phyloP scores from a whole-genome alignment of 805 yeast genomes.

The Kazachstania martiniae region DNA sequence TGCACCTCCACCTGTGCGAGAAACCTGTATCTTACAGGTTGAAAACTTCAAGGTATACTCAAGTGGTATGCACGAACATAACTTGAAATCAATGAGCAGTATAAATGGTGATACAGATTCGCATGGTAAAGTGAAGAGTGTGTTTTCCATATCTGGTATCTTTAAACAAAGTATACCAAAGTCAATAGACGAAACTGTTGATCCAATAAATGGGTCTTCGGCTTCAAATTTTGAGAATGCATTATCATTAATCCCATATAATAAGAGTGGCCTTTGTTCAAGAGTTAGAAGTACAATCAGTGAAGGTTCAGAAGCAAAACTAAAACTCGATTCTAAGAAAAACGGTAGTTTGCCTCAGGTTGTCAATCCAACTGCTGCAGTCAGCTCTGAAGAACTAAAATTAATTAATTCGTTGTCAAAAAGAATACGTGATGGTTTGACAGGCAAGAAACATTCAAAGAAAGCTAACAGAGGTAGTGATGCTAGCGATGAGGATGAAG shows the following conservation, averaged over 20 bases:
- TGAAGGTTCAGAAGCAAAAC: not conserved
- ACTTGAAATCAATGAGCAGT: conserved; percentile 16
- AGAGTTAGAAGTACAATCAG: too few relatives aligned
- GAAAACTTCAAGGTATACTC: conserved; percentile 21
- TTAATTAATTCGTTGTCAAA: conserved; percentile 40
- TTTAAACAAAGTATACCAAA: conserved; percentile 15
- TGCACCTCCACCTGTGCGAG: conserved; percentile 1
- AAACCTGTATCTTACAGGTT: conserved; percentile 10
- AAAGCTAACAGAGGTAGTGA: not conserved
- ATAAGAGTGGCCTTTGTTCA: conserved; percentile 1
- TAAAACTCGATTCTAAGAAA: conserved; percentile 1
- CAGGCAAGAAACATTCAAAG: conserved; percentile 4
- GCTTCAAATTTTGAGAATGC: conserved; percentile 8
- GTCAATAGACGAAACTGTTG: conserved; percentile 5
- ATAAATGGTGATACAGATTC: conserved; percentile 1
- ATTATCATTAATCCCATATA: conserved; percentile 8
- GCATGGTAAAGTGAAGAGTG: not conserved
- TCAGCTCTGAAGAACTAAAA: conserved; percentile 40
- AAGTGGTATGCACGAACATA: conserved; percentile 24
- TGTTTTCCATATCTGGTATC: conserved; percentile 15
- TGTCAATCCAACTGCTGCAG: conserved; percentile 31
- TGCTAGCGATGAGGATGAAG: not conserved
- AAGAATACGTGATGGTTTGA: conserved; percentile 34
- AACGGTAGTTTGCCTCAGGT: conserved; percentile 7
- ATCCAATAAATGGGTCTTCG: too few relatives aligned